phyloP scores from a whole-genome alignment of 2,329 filamentous ascomycete genomes.

The Pestalotiopsis sp. region DNA sequence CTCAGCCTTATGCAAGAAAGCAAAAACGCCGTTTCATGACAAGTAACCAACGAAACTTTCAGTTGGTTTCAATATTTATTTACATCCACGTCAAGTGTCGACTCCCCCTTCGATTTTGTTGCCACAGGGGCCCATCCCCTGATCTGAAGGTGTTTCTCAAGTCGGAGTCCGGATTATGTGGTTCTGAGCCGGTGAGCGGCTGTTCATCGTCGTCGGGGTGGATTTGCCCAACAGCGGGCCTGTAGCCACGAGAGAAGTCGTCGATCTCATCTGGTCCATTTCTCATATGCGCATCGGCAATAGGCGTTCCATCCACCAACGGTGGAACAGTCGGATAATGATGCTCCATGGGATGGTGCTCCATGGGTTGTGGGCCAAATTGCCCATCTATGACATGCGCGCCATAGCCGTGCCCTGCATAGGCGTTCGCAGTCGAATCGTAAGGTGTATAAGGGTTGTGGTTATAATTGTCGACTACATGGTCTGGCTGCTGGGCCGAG shows the following conservation, averaged over 20 bases:
- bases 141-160: slow-evolving; percentile 24
- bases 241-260: slow-evolving; percentile 47
- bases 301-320: slow-evolving; percentile 27
- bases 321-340: slow-evolving; percentile 24
- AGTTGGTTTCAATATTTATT: slow-evolving; percentile 16
- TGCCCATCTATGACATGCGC: slow-evolving; percentile 15
- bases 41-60: neutral
- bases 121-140: slow-evolving; percentile 50
- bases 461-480: neutral
- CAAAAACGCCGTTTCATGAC: neutral
- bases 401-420: slow-evolving; percentile 12
- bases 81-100: slow-evolving; percentile 52
- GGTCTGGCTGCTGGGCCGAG: slow-evolving; percentile 4
- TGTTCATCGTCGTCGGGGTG: slow-evolving; percentile 38
- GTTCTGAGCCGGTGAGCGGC: slow-evolving; percentile 29
- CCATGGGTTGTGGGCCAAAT: slow-evolving; percentile 13
- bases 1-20: slow-evolving; percentile 4
- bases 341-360: slow-evolving; percentile 27
- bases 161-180: slow-evolving; percentile 8
- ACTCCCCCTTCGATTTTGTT: slow-evolving; percentile 53
- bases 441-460: neutral
- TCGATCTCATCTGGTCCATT: slow-evolving; percentile 39
- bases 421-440: neutral
- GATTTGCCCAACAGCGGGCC: slow-evolving; percentile 40
- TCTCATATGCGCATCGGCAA: slow-evolving; percentile 23